Evolutionary conservation across 306 rosid species (phyloP).

Genomic region (Canavalia gladiata): DNA sequence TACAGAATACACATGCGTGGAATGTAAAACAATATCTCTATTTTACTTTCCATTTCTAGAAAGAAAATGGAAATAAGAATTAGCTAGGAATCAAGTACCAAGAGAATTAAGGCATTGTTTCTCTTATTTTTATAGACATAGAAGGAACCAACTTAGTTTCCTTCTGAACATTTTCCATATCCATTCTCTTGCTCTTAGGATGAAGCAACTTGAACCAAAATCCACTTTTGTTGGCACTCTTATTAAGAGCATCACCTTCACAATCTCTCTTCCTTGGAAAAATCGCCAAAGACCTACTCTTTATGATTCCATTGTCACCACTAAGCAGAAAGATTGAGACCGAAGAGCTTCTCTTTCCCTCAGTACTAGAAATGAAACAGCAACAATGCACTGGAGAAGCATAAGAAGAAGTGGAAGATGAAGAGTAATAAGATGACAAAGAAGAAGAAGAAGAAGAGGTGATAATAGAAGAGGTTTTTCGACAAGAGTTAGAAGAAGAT

Average conservation of each 20-base stretch:
- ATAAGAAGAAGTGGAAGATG: slow-evolving; percentile 57
- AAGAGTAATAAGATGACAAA: slow-evolving; percentile 53
- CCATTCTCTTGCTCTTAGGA: slow-evolving; percentile 53
- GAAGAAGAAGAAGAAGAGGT: slow-evolving; percentile 45
- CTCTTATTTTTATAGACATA: slow-evolving; percentile 45
- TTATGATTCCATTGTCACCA: slow-evolving; percentile 52
- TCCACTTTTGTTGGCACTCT: slow-evolving; percentile 48
- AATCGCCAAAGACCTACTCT: slow-evolving; percentile 61
- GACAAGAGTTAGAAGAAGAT: slow-evolving; percentile 40
- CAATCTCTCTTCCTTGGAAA: slow-evolving; percentile 44
- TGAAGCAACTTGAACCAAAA: slow-evolving; percentile 66
- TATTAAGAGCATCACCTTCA: background rate
- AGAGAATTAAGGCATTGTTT: background rate
- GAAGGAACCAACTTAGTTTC: slow-evolving; percentile 46
- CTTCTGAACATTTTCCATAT: background rate
- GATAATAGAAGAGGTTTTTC: background rate
- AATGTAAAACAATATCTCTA: background rate
- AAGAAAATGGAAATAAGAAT: slow-evolving; percentile 11
- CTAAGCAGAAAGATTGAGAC: slow-evolving; percentile 42
- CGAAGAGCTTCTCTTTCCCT: slow-evolving; percentile 41
- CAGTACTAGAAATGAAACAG: background rate
- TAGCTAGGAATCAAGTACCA: background rate
- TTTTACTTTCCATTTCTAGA: background rate
- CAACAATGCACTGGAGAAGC: slow-evolving; percentile 61
- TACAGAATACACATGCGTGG: slow-evolving; percentile 27